These are phyloP conservation scores for Aspergillus fischeri DNA, from an alignment of 2,329 filamentous ascomycete species.

Conservation along the genomic window DNA sequence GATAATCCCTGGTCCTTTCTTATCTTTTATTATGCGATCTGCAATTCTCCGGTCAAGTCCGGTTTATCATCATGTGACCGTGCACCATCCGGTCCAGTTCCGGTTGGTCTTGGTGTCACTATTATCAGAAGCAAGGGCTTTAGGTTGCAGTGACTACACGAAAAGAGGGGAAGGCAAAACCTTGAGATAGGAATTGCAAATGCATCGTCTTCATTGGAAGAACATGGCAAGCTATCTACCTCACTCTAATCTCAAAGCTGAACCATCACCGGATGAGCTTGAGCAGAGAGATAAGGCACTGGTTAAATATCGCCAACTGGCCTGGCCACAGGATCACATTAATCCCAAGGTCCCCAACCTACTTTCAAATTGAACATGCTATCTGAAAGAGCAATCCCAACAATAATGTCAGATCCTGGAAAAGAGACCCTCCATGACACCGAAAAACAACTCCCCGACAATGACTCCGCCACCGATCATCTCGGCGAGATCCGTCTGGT, in stretches of 20 bases:
- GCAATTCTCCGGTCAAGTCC: background rate
- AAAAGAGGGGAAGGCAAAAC: background rate
- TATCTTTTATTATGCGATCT: background rate
- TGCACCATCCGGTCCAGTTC: background rate
- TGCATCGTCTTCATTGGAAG: background rate
- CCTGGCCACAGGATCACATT: background rate
- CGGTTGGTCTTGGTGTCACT: background rate
- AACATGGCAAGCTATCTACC: background rate
- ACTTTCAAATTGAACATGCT: background rate
- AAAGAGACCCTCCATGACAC: background rate
- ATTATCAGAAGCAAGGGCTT: background rate
- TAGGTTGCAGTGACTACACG: too few species aligned
- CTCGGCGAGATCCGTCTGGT: conserved; percentile 18
- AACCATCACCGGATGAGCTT: background rate
- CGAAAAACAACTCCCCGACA: conserved; percentile 2
- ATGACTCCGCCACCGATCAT: conserved; percentile 11
- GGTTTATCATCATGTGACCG: background rate
- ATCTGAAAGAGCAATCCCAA: background rate
- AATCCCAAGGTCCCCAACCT: background rate
- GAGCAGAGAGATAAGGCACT: background rate
- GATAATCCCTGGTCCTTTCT: background rate
- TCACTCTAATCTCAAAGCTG: background rate
- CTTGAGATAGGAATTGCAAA: background rate
- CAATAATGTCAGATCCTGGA: background rate
- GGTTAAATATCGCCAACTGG: background rate